Percentiles rank a stretch among this genome's conserved stretches.
Conservation (phyloP, 2,329 filamentous ascomycete species). For the Talaromyces sp. region DNA sequence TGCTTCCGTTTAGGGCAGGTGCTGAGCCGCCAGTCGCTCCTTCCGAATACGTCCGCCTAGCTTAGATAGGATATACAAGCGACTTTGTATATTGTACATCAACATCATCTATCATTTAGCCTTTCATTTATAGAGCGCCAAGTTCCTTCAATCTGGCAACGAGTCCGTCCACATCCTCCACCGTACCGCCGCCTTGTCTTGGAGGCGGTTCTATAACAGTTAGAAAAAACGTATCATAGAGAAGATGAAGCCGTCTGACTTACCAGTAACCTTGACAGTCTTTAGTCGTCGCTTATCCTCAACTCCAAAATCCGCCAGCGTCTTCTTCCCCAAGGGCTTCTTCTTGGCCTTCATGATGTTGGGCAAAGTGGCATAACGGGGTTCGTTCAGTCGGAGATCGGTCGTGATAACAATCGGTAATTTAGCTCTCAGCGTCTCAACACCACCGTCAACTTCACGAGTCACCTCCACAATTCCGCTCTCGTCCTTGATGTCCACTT, state of each 20-base stretch:
- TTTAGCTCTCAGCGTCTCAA: slow-evolving; percentile 81
- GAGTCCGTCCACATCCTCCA: slow-evolving; percentile 95
- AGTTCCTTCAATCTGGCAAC: slow-evolving; percentile 93
- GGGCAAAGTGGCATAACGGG: slow-evolving; percentile 88
- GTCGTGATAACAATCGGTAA: slow-evolving; percentile 94
- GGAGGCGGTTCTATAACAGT: slow-evolving; percentile 84
- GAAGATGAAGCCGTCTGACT: slow-evolving; percentile 33
- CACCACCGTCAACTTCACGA: slow-evolving; percentile 91
- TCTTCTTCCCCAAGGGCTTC: slow-evolving; percentile 96
- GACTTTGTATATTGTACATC: slow-evolving; percentile 20
- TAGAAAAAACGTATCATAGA: no score
- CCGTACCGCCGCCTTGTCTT: slow-evolving; percentile 91
- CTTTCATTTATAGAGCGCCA: slow-evolving; percentile 67
- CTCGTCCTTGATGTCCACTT: slow-evolving; percentile 70
- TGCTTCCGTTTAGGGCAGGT: slow-evolving; percentile 1
- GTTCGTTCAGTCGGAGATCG: slow-evolving; percentile 91
- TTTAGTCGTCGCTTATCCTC: slow-evolving; percentile 75
- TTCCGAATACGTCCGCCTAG: background rate
- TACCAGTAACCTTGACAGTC: slow-evolving; percentile 83
- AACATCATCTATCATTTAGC: background rate
- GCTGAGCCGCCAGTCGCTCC: background rate
- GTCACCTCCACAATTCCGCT: slow-evolving; percentile 72
- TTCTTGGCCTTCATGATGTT: slow-evolving; percentile 99
- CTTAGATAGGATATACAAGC: slow-evolving; percentile 21
- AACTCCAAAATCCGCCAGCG: slow-evolving; percentile 75